Evolutionary conservation across 192 early-diverging fungal species (phyloP), one percentile per base, ranked within the genome.

Genomic region (Rhizoclosmatium globosum): DNA sequence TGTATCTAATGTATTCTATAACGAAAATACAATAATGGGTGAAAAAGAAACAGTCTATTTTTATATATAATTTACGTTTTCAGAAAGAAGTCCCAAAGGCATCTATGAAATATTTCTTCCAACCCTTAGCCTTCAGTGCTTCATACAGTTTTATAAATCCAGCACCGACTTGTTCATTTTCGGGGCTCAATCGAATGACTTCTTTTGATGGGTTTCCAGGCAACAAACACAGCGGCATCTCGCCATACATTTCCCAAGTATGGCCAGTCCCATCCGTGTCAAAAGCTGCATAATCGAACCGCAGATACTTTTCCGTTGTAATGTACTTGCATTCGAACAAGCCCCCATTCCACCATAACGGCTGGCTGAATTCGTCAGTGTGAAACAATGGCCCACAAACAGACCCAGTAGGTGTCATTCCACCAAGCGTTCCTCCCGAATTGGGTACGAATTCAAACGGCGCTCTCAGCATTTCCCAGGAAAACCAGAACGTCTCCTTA

Each of bases 381-480:
- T 81, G 80, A 60, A 64, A 81, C 2, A 81, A 47, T 1, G 72
- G 72, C 17, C 79, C 79, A 50, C 80, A 81, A 58, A 83, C 69
- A 44, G 3, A 38, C 4, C 47, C 50, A 4, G n/a, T 61, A 11
- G 46, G 46, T 31, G 81, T 47, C 81, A 68, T 79, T 48, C 82
- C 84, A 44, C 90, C 90, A 72, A 91, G 82, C 31, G 85, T 85
- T 4, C 83, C 89, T 15, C 87, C 90, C 73, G 87, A 86, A 6
- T 79, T 84, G 69, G 84, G 83, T 17, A 86, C 76, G 41, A 89
- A 92, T 13, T 81, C 78, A 70, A 87, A 91, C 1, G 87, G 90
- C 42, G 85, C 86, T 41, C 88, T 82, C n/a, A 85, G 67, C 86
- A 92, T 87, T 66, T 92, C 91, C 70, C 82, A 89, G 3, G 87